phyloP scores from a whole-genome alignment of 2,329 filamentous ascomycete genomes.

The Trichoderma citrinoviride region DNA sequence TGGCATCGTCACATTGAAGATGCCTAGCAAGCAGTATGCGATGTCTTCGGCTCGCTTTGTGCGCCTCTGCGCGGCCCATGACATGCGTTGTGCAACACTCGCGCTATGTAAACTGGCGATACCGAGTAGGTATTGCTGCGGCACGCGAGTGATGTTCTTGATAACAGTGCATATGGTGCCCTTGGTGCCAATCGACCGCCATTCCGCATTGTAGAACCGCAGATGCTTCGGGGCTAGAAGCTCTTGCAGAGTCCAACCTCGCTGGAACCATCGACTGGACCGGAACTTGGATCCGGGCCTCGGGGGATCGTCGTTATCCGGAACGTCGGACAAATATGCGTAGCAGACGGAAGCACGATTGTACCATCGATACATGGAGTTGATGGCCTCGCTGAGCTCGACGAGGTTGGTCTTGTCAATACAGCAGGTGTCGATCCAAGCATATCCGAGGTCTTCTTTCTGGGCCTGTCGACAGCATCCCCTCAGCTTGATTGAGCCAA shows the following conservation, averaged over 20 bases:
- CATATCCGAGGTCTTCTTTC: constrained; percentile 23
- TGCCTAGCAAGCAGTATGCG: constrained; percentile 27
- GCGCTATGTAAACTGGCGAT: constrained; percentile 3
- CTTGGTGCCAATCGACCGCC: constrained; percentile 21
- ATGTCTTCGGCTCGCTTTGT: constrained; percentile 25
- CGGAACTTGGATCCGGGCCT: constrained; percentile 7
- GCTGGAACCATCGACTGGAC: constrained; percentile 26
- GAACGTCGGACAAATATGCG: constrained; percentile 23
- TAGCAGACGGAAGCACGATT: constrained; percentile 20
- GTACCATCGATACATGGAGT: constrained; percentile 27
- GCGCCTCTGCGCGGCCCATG: constrained; percentile 24
- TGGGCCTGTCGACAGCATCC: constrained; percentile 23
- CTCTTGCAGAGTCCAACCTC: constrained; percentile 31
- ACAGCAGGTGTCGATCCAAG: constrained; percentile 26
- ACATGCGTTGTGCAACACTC: constrained; percentile 28
- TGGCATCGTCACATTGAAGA: constrained; percentile 25
- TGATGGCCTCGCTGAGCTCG: constrained; percentile 25
- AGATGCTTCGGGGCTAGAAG: constrained; percentile 28
- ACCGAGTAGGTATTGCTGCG: constrained; percentile 16
- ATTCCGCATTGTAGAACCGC: constrained; percentile 26
- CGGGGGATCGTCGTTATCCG: not conserved
- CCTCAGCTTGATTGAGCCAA: not conserved
- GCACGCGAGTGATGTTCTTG: constrained; percentile 32
- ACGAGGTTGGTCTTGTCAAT: constrained; percentile 24
- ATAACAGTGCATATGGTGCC: constrained; percentile 24